Base-by-base conservation (phyloP, 2,329 filamentous ascomycete genomes). In the Arachnomyces sp. region DNA sequence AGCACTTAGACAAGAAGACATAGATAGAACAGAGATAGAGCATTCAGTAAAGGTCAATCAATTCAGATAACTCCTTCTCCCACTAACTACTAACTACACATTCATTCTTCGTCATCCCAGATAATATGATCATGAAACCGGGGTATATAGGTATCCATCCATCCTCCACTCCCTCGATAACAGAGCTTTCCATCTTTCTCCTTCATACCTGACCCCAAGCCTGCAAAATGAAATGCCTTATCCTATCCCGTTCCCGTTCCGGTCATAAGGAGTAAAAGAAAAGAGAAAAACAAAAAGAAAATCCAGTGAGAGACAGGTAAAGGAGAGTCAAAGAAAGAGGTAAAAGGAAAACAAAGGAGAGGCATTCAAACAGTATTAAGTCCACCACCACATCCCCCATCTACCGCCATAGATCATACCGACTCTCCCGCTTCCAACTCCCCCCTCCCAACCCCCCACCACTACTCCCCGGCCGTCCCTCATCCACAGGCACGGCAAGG, bases 401-500 rank as follows among this genome's bases (percentile, higher is more conserved):
- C 53, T 43, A 66, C 33, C 63, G 53, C 63, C 63, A 66, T 12
- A 65, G 31, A 55, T 66, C 63, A 40, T 54, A 50, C 34, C 53
- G 56, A 38, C 58, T 63, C 13, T 54, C 50, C n/a, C 59, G 50
- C 42, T 47, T 56, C 39, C 29, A 37, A 34, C 37, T 42, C 46
- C 29, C 28, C 30, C 39, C 36, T 43, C 44, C 5, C 12, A 40
- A 20, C 35, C 52, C 53, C 7, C 52, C 56, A 6, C 55, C 49
- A 36, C 58, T 61, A 39, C 61, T 67, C 46, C 50, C 52, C 3
- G 61, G 60, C 16, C 60, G 20, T 17, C 53, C 56, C 36, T 72
- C 70, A 8, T 74, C 72, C 14, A 61, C 61, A 1, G 79, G 79
- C n/a, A 82, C 71, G 13, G 78, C 76, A 13, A 82, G 58, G 58